Evolutionary conservation across 2,329 filamentous ascomycete species (phyloP).

Genomic region (Tolypocladium album): DNA sequence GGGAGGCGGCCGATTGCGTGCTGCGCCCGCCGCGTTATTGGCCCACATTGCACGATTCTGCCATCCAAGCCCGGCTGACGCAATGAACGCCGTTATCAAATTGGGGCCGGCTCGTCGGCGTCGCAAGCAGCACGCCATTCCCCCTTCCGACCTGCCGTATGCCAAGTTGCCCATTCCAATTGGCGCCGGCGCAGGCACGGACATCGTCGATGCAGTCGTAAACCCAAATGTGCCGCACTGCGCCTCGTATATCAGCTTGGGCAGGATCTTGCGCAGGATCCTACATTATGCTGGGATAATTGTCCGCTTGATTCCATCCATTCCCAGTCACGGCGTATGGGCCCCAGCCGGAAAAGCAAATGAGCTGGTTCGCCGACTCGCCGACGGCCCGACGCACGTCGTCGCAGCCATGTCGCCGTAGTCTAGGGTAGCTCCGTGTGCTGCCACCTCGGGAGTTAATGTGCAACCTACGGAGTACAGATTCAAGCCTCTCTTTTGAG

Average conservation of each 20-base stretch:
- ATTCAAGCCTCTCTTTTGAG: too few relatives aligned
- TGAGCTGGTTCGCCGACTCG: neutral
- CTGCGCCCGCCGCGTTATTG: constrained; percentile 13
- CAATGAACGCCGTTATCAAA: constrained; percentile 7
- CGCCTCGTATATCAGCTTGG: neutral
- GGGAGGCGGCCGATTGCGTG: constrained; percentile 15
- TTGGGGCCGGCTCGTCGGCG: neutral
- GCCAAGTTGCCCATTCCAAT: too few relatives aligned
- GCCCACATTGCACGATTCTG: constrained; percentile 11
- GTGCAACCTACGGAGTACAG: too few relatives aligned
- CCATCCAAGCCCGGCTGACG: constrained; percentile 17
- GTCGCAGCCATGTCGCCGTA: too few relatives aligned
- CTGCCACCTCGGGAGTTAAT: too few relatives aligned
- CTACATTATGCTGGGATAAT: neutral
- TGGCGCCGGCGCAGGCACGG: neutral
- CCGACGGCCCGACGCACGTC: neutral
- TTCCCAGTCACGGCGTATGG: neutral
- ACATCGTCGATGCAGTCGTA: neutral
- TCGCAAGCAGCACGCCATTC: neutral
- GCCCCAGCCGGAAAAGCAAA: neutral
- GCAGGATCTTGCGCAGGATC: neutral
- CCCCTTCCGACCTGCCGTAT: neutral
- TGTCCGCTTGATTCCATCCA: neutral
- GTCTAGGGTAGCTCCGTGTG: neutral
- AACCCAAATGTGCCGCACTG: neutral